Conservation (phyloP, 2,329 filamentous ascomycete genomes). For the Diaporthe sp. region DNA sequence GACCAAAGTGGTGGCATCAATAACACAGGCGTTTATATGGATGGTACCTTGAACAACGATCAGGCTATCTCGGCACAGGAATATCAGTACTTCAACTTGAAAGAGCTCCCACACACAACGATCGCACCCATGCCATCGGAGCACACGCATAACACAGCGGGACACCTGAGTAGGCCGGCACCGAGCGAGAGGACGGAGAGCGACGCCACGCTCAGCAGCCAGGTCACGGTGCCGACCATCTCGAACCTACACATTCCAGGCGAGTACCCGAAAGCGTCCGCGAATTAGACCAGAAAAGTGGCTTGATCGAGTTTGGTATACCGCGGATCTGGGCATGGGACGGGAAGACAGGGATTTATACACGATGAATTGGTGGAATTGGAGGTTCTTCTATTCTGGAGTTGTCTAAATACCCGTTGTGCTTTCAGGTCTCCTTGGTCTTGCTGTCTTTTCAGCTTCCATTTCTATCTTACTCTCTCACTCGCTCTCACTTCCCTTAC, state of each 20-base stretch:
- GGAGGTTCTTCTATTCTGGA: slow-evolving; percentile 9
- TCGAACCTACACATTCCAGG: slow-evolving; percentile 79
- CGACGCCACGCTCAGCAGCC: slow-evolving; percentile 39
- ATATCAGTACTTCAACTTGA: not conserved
- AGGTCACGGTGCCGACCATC: slow-evolving; percentile 62
- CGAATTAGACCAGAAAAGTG: slow-evolving; percentile 7
- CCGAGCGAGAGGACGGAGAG: slow-evolving; percentile 38
- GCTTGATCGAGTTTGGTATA: not conserved
- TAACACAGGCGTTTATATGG: slow-evolving; percentile 16
- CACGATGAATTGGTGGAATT: not conserved
- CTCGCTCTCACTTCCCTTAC: not conserved
- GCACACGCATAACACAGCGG: not conserved
- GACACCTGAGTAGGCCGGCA: slow-evolving; percentile 20
- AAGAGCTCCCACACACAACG: slow-evolving; percentile 25
- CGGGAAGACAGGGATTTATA: not conserved
- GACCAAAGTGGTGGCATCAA: not conserved
- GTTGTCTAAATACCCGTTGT: slow-evolving; percentile 34
- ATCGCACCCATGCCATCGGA: slow-evolving; percentile 2
- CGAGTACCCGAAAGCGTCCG: slow-evolving; percentile 67
- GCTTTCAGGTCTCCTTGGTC: not conserved
- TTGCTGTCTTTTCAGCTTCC: not conserved
- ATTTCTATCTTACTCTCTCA: not conserved
- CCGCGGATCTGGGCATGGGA: not conserved
- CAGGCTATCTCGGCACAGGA: not conserved
- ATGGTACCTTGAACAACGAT: slow-evolving; percentile 23